These are phyloP conservation scores for Penicillium rolfsii DNA, from an alignment of 2,329 filamentous ascomycete species.

Conservation along the genomic window DNA sequence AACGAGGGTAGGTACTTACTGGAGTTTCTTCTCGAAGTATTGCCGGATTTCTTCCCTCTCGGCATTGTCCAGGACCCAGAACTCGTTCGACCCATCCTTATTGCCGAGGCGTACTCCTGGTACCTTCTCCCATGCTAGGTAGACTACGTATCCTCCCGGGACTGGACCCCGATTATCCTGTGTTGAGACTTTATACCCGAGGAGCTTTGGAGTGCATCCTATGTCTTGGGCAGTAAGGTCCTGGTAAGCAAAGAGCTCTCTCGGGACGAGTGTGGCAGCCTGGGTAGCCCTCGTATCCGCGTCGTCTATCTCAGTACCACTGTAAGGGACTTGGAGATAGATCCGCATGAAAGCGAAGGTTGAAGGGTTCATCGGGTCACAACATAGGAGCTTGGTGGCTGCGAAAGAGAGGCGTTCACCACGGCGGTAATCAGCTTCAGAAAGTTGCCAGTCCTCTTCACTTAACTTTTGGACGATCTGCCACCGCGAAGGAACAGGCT, in stretches of 20 bases:
- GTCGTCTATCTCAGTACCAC: background rate
- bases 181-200: background rate
- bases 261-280: background rate
- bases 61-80: background rate
- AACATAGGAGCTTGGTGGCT: background rate
- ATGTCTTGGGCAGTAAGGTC: background rate
- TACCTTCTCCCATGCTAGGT: background rate
- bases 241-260: conserved; percentile 2
- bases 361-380: background rate
- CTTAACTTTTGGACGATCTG: background rate
- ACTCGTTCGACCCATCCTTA: background rate
- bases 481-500: conserved; percentile 2
- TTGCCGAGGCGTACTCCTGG: conserved; percentile 5
- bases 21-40: background rate
- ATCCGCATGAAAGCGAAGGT: conserved; percentile 4
- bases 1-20: background rate
- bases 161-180: conserved; percentile 1
- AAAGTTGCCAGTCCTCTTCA: background rate
- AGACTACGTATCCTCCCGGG: background rate
- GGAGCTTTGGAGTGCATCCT: background rate
- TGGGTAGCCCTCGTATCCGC: conserved; percentile 5
- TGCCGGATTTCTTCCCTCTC: background rate
- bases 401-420: background rate
- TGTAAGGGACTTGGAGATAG: conserved; percentile 5
- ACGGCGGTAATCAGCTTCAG: background rate